Evolutionary conservation across 164 flowering plant genomes (phyloP).

Genomic region (Aristolochia californica): DNA sequence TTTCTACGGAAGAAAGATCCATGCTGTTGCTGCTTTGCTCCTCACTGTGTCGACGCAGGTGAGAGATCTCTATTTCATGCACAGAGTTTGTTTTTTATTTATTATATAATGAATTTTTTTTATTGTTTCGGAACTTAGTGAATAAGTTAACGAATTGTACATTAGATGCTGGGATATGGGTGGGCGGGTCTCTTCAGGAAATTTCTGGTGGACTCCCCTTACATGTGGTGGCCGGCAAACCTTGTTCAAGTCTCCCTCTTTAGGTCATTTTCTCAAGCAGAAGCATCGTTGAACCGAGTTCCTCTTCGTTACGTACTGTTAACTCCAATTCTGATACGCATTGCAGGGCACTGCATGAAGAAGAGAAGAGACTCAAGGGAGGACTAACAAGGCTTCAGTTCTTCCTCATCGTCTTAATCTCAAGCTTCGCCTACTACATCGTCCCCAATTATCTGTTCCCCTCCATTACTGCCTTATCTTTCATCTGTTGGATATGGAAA

Average conservation of each 20-base stretch:
- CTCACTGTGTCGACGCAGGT: slow-evolving; percentile 9
- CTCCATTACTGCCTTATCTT: slow-evolving; percentile 39
- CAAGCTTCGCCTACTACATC: slow-evolving; percentile 38
- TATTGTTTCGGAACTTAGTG: too few species aligned
- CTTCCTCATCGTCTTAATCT: slow-evolving; percentile 32
- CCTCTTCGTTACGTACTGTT: background rate
- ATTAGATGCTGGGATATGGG: slow-evolving; percentile 9
- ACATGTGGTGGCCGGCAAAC: slow-evolving; percentile 11
- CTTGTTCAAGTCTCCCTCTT: slow-evolving; percentile 10
- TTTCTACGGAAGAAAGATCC: slow-evolving; percentile 5
- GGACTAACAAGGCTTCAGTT: slow-evolving; percentile 51
- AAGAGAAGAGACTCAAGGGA: slow-evolving; percentile 34
- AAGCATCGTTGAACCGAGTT: background rate
- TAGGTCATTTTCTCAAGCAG: slow-evolving; percentile 2
- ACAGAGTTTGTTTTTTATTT: too few species aligned
- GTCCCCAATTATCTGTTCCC: slow-evolving; percentile 37
- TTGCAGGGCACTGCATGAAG: slow-evolving; percentile 50
- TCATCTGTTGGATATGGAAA: slow-evolving; percentile 44
- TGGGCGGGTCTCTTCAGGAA: slow-evolving; percentile 10
- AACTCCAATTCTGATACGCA: too few species aligned
- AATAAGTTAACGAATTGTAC: too few species aligned
- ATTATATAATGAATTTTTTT: too few species aligned
- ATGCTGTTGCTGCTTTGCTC: slow-evolving; percentile 8
- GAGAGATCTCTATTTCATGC: too few species aligned
- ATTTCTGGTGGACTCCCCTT: slow-evolving; percentile 10